These are phyloP conservation scores for Apiosordaria backusii DNA, from an alignment of 495 filamentous ascomycete species.

Conservation along the genomic window DNA sequence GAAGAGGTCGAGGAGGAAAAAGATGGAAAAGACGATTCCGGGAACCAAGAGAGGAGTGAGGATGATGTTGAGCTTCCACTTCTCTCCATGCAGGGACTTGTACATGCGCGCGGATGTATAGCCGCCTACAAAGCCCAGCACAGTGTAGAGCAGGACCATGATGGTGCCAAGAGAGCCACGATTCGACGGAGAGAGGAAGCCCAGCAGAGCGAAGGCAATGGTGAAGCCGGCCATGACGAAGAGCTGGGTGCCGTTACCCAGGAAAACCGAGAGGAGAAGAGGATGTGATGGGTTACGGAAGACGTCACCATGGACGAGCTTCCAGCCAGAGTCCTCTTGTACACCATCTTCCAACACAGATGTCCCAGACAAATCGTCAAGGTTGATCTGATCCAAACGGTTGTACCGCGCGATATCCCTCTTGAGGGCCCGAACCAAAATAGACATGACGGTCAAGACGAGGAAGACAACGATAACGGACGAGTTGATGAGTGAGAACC, in stretches of 20 bases:
- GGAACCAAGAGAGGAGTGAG: constrained; percentile 85
- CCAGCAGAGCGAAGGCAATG: constrained; percentile 87
- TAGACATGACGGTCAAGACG: constrained; percentile 82
- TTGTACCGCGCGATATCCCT: constrained; percentile 98
- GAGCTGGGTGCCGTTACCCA: constrained; percentile 91
- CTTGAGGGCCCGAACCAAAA: constrained; percentile 77
- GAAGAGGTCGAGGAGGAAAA: constrained; percentile 95
- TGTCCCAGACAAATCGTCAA: constrained; percentile 78
- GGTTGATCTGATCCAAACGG: constrained; percentile 76
- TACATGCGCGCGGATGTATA: constrained; percentile 87
- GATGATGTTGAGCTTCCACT: constrained; percentile 90
- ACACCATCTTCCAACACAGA: constrained; percentile 84
- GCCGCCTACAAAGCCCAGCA: constrained; percentile 90
- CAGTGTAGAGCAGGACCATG: constrained; percentile 85
- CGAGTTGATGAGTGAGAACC: constrained; percentile 95
- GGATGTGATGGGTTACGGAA: constrained; percentile 84
- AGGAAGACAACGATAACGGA: constrained; percentile 90
- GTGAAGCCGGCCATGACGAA: constrained; percentile 97
- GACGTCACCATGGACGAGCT: constrained; percentile 95
- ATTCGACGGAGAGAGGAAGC: constrained; percentile 91
- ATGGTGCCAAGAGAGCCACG: constrained; percentile 89
- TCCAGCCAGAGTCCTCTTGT: constrained; percentile 98
- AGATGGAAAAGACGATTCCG: constrained; percentile 77
- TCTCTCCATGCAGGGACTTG: constrained; percentile 85
- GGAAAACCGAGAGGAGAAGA: constrained; percentile 77